Percentiles rank a stretch among this genome's conserved stretches.
Conservation (phyloP, 495 filamentous ascomycete genomes). For the Tuber aestivum region DNA sequence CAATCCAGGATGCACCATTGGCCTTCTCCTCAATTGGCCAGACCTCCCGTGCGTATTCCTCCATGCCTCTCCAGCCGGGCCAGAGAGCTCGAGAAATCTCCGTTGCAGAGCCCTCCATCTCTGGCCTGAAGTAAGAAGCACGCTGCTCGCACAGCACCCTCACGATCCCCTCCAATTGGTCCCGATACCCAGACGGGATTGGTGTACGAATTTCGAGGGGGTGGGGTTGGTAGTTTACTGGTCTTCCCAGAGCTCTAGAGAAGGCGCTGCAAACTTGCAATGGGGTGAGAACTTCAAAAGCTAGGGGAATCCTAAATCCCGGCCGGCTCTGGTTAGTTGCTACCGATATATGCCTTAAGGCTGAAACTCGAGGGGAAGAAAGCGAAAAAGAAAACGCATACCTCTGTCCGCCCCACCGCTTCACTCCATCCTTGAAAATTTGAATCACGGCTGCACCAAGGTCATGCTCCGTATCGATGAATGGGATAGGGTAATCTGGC, state of each 20-base stretch:
- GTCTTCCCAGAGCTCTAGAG: constrained; percentile 66
- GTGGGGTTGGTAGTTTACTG: constrained; percentile 67
- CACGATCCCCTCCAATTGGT: constrained; percentile 71
- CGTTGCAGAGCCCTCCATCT: constrained; percentile 56
- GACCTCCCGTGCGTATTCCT: constrained; percentile 92
- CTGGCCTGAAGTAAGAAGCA: constrained; percentile 66
- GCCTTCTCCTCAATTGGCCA: constrained; percentile 91
- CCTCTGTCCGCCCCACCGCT: constrained; percentile 78
- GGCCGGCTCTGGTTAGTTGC: constrained; percentile 1
- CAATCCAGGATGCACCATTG: constrained; percentile 77
- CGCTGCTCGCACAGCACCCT: constrained; percentile 56
- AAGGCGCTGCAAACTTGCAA: constrained; percentile 75
- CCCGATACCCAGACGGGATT: constrained; percentile 80
- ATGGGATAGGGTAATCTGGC: constrained; percentile 79
- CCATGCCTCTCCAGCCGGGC: constrained; percentile 84
- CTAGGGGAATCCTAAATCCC: constrained; percentile 71
- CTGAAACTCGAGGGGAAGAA: constrained; percentile 10
- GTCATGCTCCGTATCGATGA: constrained; percentile 95
- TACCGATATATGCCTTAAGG: not conserved
- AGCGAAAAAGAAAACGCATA: constrained; percentile 45
- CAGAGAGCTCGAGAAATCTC: constrained; percentile 58
- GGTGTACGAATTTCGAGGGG: constrained; percentile 79
- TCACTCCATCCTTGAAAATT: constrained; percentile 86
- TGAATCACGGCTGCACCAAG: constrained; percentile 90
- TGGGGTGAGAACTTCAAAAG: constrained; percentile 85